Evolutionary conservation across 371 early-diverging fungal species (phyloP).

Genomic region (Encephalitozoon romaleae): DNA sequence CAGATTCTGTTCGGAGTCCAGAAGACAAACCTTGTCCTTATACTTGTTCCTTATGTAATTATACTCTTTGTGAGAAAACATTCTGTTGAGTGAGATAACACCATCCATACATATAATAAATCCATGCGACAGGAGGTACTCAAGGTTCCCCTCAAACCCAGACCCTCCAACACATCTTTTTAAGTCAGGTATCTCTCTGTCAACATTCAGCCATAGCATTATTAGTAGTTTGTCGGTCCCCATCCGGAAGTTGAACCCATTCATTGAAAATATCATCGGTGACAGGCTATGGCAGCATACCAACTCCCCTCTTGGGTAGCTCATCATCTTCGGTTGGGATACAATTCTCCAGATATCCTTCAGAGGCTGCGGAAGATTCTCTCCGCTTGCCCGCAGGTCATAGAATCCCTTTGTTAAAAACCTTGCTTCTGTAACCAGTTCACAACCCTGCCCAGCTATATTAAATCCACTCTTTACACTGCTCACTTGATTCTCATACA

Average conservation of each 20-base stretch:
- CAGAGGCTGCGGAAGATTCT: background rate
- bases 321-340: background rate
- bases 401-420: slow-evolving; percentile 33
- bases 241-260: slow-evolving; percentile 13
- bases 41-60: background rate
- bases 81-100: background rate
- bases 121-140: slow-evolving; percentile 2
- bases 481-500: background rate
- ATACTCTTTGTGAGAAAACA: background rate
- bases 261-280: slow-evolving; percentile 22
- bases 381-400: slow-evolving; percentile 5
- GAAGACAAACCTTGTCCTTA: background rate
- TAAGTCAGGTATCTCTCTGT: background rate
- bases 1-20: background rate
- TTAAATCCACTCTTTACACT: background rate
- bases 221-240: slow-evolving; percentile 12
- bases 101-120: background rate
- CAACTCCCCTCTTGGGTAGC: slow-evolving; percentile 4
- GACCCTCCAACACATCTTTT: background rate
- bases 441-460: background rate
- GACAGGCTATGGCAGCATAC: slow-evolving; percentile 11
- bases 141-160: background rate
- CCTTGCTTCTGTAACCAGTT: background rate
- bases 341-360: background rate
- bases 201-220: slow-evolving; percentile 4